Base-by-base conservation (phyloP, 192 early-diverging fungal species). In the Coemansia sp. region DNA sequence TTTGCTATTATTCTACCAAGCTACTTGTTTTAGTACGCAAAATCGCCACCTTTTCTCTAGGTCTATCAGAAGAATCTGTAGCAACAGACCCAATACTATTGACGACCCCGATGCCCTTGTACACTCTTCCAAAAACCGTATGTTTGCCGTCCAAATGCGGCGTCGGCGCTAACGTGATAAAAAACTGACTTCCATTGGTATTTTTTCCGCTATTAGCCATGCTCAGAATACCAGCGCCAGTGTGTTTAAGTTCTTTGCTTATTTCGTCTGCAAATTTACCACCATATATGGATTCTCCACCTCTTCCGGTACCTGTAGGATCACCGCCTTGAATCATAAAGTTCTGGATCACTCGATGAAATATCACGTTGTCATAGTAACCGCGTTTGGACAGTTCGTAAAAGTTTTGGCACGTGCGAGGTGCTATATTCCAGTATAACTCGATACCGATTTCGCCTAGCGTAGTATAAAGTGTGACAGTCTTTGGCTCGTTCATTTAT, bases 261-360 rank as follows among this genome's bases (percentile, higher is more conserved):
- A 90, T 86, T 66, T 94, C 92, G 74, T 93, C 91, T 4, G 82
- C 81, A 63, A 94, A 94, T 51, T 88, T 86, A 67, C 74, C 84
- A 63, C 80, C 79, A 79, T 86, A 93, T 65, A 79, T 86, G 8
- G 88, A 92, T 59, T 87, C 84, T 11, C 97, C 96, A 22, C 96
- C 96, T 28, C 93, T 86, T 14, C 96, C 96, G 18, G 96, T 98
- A 9, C 92, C 95, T 5, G 96, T 98, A 14, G 96, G 97, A 73
- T 99, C 96, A 61, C 95, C 94, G 61, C 94, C 95, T 87, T 99
- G 97, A 48, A 99, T 92, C 94, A 99, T 96, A 67, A 98, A 99
- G 65, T 96, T 88, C 37, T 86, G 86, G 52, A 94, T 92, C 39
- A 87, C 90, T 33, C 96, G 86, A 72, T 98, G 96, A 73, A 98